Percentiles rank a stretch among this genome's conserved stretches.
phyloP scores from a whole-genome alignment of 2,329 filamentous ascomycete genomes.

The Sphaerostilbella broomeana region DNA sequence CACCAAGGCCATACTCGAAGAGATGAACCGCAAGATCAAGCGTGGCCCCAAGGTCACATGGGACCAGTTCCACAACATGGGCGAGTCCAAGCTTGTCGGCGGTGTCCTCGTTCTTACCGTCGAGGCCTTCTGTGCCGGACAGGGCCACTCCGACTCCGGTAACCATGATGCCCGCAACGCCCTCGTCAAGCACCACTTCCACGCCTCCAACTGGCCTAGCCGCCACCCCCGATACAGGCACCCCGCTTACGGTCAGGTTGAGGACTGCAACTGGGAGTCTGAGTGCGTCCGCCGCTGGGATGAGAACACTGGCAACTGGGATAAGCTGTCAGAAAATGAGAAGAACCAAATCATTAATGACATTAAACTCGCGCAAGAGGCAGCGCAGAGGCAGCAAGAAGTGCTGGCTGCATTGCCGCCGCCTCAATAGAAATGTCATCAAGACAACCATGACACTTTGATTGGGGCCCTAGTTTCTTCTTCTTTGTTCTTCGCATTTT shows the following conservation, averaged over 20 bases:
- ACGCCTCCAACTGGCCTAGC: conserved; percentile 65
- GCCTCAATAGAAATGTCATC: neutral
- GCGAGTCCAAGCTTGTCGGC: conserved; percentile 58
- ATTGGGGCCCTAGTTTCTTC: too few relatives aligned
- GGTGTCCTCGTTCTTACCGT: conserved; percentile 62
- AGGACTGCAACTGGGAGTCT: conserved; percentile 62
- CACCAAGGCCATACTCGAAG: conserved; percentile 55
- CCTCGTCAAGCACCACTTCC: conserved; percentile 67
- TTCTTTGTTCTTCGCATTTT: too few relatives aligned
- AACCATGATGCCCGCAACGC: conserved; percentile 61
- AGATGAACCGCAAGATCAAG: conserved; percentile 48
- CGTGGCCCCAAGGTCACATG: conserved; percentile 45
- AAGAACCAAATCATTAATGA: conserved; percentile 44
- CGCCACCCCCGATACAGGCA: conserved; percentile 60
- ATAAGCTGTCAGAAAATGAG: conserved; percentile 51
- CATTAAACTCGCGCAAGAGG: conserved; percentile 2
- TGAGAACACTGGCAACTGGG: conserved; percentile 54
- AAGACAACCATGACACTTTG: too few relatives aligned
- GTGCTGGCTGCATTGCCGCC: conserved; percentile 3
- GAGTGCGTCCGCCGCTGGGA: conserved; percentile 63
- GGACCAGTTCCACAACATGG: conserved; percentile 58
- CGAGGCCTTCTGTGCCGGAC: conserved; percentile 65
- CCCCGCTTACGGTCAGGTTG: conserved; percentile 63
- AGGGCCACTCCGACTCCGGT: conserved; percentile 66
- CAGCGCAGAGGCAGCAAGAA: conserved; percentile 5